Conservation (phyloP, 1,284 basidiomycete species). For the Tylopilus microsporus region DNA sequence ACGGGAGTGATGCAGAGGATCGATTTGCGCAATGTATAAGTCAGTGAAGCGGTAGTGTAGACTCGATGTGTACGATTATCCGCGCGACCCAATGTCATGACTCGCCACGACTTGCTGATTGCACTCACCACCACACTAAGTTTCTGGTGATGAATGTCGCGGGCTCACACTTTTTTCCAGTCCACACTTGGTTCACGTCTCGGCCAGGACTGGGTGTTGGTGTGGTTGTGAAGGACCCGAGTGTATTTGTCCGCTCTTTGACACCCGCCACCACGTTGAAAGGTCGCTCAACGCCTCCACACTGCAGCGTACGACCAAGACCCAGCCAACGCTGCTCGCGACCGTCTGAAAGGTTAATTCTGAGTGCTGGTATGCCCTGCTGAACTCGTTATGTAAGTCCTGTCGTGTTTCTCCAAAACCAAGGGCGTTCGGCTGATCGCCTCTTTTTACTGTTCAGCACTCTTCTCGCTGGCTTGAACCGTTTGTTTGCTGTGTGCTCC, state of each 20-base stretch:
- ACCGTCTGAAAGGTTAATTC: conserved; percentile 28
- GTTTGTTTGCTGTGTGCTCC: conserved; percentile 26
- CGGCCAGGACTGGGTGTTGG: conserved; percentile 24
- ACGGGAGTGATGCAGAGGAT: conserved; percentile 19
- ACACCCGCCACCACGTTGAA: conserved; percentile 33
- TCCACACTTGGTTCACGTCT: conserved; percentile 26
- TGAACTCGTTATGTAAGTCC: conserved; percentile 36
- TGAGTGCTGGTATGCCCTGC: conserved; percentile 32
- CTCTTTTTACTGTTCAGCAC: conserved; percentile 7
- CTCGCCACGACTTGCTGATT: conserved; percentile 10
- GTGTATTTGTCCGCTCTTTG: conserved; percentile 26
- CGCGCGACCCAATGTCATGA: background rate
- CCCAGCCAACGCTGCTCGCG: conserved; percentile 13
- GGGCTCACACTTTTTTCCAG: conserved; percentile 18
- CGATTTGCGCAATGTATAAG: conserved; percentile 29
- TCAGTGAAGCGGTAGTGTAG: conserved; percentile 21
- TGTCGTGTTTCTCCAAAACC: conserved; percentile 19
- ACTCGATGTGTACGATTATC: background rate
- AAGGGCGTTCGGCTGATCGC: conserved; percentile 23
- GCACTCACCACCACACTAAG: conserved; percentile 21
- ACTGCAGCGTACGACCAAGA: conserved; percentile 16
- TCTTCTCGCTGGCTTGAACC: conserved; percentile 27
- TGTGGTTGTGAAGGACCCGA: conserved; percentile 29
- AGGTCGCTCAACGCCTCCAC: conserved; percentile 22
- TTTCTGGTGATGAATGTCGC: conserved; percentile 29